Evolutionary conservation across 73 alveolate species (phyloP).

Genomic region (Tetrahymena elliotti): DNA sequence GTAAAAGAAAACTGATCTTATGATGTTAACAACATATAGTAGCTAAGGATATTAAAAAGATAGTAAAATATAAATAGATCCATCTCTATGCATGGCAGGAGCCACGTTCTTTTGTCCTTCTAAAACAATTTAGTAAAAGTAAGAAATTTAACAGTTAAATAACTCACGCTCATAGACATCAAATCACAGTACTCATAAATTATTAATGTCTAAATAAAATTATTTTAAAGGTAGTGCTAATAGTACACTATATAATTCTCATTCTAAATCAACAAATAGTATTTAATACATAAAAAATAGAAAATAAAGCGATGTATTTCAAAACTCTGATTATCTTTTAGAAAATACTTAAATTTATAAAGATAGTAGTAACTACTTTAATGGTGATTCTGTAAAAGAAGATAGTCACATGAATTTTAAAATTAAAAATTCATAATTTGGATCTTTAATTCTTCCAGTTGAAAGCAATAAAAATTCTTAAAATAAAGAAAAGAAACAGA

Average conservation of each 20-base stretch:
- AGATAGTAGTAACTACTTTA: background rate
- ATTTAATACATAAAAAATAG: background rate
- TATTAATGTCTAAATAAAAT: background rate
- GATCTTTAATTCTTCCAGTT: background rate
- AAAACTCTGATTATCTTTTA: background rate
- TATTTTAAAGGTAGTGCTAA: background rate
- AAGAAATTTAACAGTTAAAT: background rate
- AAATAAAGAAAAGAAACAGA: background rate
- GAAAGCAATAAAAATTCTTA: background rate
- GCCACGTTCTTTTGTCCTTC: background rate
- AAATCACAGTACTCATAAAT: background rate
- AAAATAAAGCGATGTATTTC: background rate
- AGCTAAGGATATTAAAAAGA: background rate
- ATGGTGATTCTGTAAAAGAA: background rate
- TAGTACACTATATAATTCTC: background rate
- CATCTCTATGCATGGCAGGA: background rate
- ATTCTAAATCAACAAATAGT: background rate
- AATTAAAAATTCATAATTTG: background rate
- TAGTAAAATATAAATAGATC: background rate
- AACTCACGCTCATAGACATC: background rate
- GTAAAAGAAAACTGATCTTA: background rate
- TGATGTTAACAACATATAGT: background rate
- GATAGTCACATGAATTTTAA: background rate
- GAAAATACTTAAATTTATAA: background rate
- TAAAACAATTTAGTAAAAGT: background rate